Evolutionary conservation across 2,329 filamentous ascomycete species (phyloP), one percentile per base, ranked within the genome.

Genomic region (Cadophora sp.): DNA sequence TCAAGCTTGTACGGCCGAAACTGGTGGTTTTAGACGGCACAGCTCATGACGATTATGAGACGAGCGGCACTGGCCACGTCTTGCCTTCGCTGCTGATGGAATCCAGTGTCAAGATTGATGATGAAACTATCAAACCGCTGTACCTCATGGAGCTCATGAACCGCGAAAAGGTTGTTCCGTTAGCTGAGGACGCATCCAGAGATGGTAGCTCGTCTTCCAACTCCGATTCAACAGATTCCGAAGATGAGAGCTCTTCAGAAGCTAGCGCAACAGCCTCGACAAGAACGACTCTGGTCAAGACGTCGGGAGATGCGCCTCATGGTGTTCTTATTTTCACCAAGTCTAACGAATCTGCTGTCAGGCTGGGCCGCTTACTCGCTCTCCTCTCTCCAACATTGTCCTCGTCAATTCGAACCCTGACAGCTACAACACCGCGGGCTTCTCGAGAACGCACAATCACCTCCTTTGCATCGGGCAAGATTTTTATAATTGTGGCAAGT

Each of bases 311-410:
- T 62, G 14, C 80, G 5, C 67, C 72, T 39, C 70, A 69, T 1
- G 76, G 76, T 27, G 87, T 91, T 13, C 84, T 98, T 43, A 89
- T 98, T 71, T 98, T 98, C 78, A 94, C 94, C 56, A 93, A 93
- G 73, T 96, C 92, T 66, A 97, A 95, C 76, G 94, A 97, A 78
- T 88, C 90, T 20, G 93, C 95, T 0, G 85, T 92, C n/a, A 91
- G 96, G 66, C 85, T 98, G n/a, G 89, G 91, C 0, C 91, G 93
- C 22, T 87, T 98, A 0, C 83, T 98, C 13, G 81, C 83, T 1
- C 81, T 94, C 1, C 83, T 97, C 24, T 83, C 87, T 20, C 88
- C 89, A 0, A 77, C 82, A 0, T 81, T 91, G 41, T 81, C 84
- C 2, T 75, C 81, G 0, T 80, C 84, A 50, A 85, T 92, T 63